Evolutionary conservation across 2,329 filamentous ascomycete genomes (phyloP), one percentile per base, ranked within the genome.

Genomic region (Metarhizium humberi): DNA sequence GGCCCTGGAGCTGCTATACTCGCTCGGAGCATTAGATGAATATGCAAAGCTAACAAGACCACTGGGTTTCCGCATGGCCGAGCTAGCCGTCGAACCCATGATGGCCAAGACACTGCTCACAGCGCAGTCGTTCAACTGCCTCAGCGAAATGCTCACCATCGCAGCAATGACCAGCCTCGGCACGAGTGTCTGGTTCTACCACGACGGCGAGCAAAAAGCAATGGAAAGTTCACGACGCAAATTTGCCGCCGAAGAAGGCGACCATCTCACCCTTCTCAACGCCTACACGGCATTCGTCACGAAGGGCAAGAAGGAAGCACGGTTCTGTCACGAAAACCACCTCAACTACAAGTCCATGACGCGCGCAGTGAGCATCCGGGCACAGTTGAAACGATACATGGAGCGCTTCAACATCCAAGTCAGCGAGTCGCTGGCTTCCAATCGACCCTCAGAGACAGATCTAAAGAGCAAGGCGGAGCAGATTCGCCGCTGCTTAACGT

Each of bases 31-130:
- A 0, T 74, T 99, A 13, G 92, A 97, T 64, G 84, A 88, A 53
- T 92, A 96, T 66, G 91, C 91, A 14, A 95, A 92, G 66, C 81
- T 99, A 32, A 96, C 92, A 2, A 86, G 83, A 61, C 92, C 94
- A 0, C 75, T 96, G n/a, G 94, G 94, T 1, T 78, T 83, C 57
- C 82, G 90, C 47, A 96, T 97, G 91, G 92, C 94, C 0, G 92
- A 97, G 68, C 76, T 99, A 47, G 88, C 92, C 0, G 82, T 97
- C 7, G 90, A 96, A 62, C 94, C 94, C 0, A 96, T 96, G 90
- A 94, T 96, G 81, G 90, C 87, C 6, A 95, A 92, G 71, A 89
- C 88, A 0, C 77, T 96, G 4, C 81, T 97, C 8, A 82, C 85
- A 18, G 88, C 92, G 0, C 74, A 82, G 4, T 77, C 79, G 0